Base-by-base conservation (phyloP, 441 rosid genomes). In the Mallotus japonicus region DNA sequence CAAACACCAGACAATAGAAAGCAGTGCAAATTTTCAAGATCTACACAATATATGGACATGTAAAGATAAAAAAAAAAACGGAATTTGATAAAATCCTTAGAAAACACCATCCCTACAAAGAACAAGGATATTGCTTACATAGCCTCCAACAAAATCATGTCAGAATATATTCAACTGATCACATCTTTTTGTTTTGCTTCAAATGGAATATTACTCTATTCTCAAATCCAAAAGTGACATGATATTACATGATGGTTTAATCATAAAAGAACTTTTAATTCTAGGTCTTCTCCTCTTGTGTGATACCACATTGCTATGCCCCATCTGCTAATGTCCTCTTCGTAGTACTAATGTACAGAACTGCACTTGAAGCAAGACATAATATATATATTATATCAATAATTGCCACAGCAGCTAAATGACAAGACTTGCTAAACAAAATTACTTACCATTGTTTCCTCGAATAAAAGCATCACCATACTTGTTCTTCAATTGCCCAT, bases 401-500 rank as follows among this genome's bases (percentile, higher is more conserved):
- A 56, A 56, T 6, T 78, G 20, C 15, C 59, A 28, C 1, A 61
- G 19, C 19, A 72, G 37, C 44, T 62, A 16, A 72, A 19, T 62
- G 16, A 14, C 53, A 13, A n/a, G 1, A 28, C 19, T 8, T 16
- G 28, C 13, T 44, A 6, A n/a, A 50, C 16, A 40, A 40, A 62
- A 62, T 47, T 34, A 72, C 53, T 62, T 17, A 92, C 95, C 87
- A 4, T 92, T 93, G 76, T 92, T 95, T 71, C 98, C 99, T 56
- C 98, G 92, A 59, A 95, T 95, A 67, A 95, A 92, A 75, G 98
- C 97, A 24, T 91, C 97, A 0, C 98, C 98, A 1, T 92, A 91
- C 75, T 88, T 91, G 70, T 91, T 91, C 76, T 91, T 88, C 55
- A 89, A 77, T 81, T 86, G 89, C 13, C 64, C 89, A 62, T 72